A percentile compares a stretch with the other conserved stretches of the same genome.
These are phyloP conservation scores for Populus simonii DNA, from an alignment of 345 rosid species.

Conservation along the genomic window DNA sequence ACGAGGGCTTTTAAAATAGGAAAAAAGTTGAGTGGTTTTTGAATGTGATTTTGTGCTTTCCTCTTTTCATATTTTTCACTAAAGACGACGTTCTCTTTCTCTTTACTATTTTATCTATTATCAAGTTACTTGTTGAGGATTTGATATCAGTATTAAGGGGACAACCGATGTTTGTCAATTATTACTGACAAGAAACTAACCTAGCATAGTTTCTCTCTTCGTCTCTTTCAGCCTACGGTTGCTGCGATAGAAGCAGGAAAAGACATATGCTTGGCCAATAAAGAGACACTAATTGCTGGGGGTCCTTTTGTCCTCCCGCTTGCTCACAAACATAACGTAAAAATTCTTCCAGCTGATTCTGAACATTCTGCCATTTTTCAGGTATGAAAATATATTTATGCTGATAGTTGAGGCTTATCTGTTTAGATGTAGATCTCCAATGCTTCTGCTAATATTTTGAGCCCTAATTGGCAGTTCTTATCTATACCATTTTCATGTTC, in stretches of 20 bases:
- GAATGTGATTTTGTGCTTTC: neutral
- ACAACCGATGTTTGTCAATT: constrained; percentile 5
- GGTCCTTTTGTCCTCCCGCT: constrained; percentile 97
- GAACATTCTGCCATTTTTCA: constrained; percentile 99
- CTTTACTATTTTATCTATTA: neutral
- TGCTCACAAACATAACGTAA: constrained; percentile 79
- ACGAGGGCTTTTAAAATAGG: neutral
- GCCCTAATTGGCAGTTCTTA: constrained; percentile 2
- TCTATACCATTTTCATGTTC: constrained; percentile 6
- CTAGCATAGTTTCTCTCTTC: constrained; percentile 2
- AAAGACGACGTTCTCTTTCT: neutral
- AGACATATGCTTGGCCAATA: constrained; percentile 93
- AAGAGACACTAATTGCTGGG: constrained; percentile 94
- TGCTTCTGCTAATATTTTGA: neutral
- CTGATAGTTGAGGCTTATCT: neutral
- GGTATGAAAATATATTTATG: constrained; percentile 39
- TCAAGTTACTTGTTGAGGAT: constrained; percentile 4
- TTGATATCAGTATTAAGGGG: neutral
- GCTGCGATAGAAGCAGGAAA: constrained; percentile 98
- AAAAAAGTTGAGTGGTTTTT: neutral
- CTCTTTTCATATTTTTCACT: neutral
- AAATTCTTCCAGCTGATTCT: constrained; percentile 97
- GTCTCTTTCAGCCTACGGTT: constrained; percentile 66
- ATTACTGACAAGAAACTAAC: constrained; percentile 4
- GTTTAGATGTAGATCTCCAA: neutral